Percentiles rank a stretch among this genome's conserved stretches.
phyloP scores from a whole-genome alignment of 768 basidiomycete genomes.

The Calocybe gangraenosa region DNA sequence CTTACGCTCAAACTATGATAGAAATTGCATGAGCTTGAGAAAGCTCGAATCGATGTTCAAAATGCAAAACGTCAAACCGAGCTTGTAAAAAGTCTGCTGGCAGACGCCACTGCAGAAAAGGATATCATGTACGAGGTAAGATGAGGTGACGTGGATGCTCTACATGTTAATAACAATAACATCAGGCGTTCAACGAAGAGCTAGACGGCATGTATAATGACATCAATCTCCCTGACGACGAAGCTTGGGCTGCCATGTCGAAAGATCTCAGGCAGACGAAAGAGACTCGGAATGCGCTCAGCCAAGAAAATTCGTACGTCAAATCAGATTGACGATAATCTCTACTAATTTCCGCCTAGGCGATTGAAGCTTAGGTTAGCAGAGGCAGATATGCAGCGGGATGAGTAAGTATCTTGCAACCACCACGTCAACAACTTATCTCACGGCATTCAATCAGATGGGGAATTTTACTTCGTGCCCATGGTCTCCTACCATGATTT shows the following conservation, averaged over 20 bases:
- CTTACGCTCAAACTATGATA: slow-evolving; percentile 20
- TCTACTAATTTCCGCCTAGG: slow-evolving; percentile 30
- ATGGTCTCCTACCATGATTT: slow-evolving; percentile 39
- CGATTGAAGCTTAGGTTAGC: slow-evolving; percentile 66
- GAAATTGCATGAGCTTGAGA: slow-evolving; percentile 64
- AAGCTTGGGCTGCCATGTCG: slow-evolving; percentile 79
- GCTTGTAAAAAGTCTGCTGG: slow-evolving; percentile 70
- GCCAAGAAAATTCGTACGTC: slow-evolving; percentile 78
- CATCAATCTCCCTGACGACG: slow-evolving; percentile 72
- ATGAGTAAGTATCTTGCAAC: slow-evolving; percentile 58
- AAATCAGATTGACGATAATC: not conserved
- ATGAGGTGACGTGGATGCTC: not conserved
- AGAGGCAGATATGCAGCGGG: slow-evolving; percentile 69
- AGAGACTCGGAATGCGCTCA: slow-evolving; percentile 66
- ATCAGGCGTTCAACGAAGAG: slow-evolving; percentile 90
- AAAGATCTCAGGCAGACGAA: slow-evolving; percentile 72
- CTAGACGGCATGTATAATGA: slow-evolving; percentile 90
- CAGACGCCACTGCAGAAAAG: slow-evolving; percentile 80
- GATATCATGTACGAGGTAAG: slow-evolving; percentile 89
- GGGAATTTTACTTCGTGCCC: slow-evolving; percentile 32
- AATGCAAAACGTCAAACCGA: slow-evolving; percentile 72
- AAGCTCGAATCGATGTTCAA: slow-evolving; percentile 58
- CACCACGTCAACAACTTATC: not conserved
- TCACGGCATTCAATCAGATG: too few relatives aligned
- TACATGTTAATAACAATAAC: slow-evolving; percentile 1